Conservation (phyloP, 768 basidiomycete genomes). For the Termitomyces heimii region DNA sequence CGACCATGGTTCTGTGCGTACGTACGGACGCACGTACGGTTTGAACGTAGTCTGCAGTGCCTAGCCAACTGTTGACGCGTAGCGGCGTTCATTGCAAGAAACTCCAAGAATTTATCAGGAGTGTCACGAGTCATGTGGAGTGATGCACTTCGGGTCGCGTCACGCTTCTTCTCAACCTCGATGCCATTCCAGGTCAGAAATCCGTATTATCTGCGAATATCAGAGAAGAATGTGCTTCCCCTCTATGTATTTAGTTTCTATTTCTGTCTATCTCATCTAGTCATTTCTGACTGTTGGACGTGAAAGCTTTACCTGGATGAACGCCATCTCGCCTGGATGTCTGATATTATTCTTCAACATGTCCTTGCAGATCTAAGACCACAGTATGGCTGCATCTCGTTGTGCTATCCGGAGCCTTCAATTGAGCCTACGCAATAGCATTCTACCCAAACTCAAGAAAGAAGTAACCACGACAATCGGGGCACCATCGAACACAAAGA, state of each 20-base stretch:
- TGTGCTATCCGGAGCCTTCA: not conserved
- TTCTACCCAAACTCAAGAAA: constrained; percentile 58
- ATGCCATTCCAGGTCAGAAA: constrained; percentile 75
- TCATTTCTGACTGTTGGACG: not conserved
- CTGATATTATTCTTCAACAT: constrained; percentile 70
- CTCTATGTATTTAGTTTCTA: constrained; percentile 43
- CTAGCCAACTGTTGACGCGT: constrained; percentile 3
- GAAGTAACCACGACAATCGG: constrained; percentile 46
- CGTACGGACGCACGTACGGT: not conserved
- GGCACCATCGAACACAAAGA: constrained; percentile 39
- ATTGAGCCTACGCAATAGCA: constrained; percentile 37
- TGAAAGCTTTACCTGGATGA: constrained; percentile 67
- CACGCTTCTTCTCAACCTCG: not conserved
- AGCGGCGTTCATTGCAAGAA: constrained; percentile 8
- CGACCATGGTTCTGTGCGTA: not conserved
- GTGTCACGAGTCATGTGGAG: constrained; percentile 10
- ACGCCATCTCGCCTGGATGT: constrained; percentile 88
- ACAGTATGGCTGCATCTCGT: constrained; percentile 31
- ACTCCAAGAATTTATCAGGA: constrained; percentile 4
- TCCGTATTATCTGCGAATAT: constrained; percentile 78
- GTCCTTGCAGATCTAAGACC: constrained; percentile 78
- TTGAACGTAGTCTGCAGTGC: constrained; percentile 1
- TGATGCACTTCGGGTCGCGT: constrained; percentile 4
- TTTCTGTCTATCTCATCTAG: constrained; percentile 21
- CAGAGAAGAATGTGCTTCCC: constrained; percentile 66